These are phyloP conservation scores for Kappamyces sp. DNA, from an alignment of 192 early-diverging fungal genomes.

Conservation along the genomic window DNA sequence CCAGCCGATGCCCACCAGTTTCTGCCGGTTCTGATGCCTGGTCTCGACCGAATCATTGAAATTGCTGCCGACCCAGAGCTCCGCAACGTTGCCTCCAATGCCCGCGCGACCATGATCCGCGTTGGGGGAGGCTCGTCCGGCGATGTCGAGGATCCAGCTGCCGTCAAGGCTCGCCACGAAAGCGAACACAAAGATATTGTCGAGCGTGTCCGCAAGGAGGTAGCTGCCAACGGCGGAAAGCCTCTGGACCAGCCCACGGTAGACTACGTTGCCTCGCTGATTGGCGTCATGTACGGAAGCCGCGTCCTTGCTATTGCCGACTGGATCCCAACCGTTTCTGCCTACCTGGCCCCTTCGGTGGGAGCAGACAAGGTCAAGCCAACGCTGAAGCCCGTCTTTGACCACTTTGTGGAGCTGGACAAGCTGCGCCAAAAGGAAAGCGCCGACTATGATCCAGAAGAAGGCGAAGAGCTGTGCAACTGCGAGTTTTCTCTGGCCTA, in stretches of 20 bases:
- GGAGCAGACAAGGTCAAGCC: conserved; percentile 44
- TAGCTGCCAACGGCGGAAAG: conserved; percentile 38
- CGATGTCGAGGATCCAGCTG: conserved; percentile 46
- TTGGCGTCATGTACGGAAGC: conserved; percentile 53
- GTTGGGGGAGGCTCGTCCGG: conserved; percentile 54
- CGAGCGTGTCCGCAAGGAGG: conserved; percentile 35
- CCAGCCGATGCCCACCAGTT: conserved; percentile 73
- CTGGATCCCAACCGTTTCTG: conserved; percentile 58
- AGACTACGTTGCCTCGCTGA: conserved; percentile 54
- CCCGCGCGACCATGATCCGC: conserved; percentile 60
- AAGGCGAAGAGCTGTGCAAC: conserved; percentile 60
- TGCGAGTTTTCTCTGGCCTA: conserved; percentile 79
- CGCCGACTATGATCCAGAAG: conserved; percentile 30
- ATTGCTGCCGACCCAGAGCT: conserved; percentile 72
- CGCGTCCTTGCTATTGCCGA: conserved; percentile 60
- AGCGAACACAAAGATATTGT: conserved; percentile 28
- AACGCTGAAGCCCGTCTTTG: conserved; percentile 36
- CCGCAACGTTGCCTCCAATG: conserved; percentile 63
- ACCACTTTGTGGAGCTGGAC: conserved; percentile 37
- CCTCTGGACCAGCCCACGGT: conserved; percentile 37
- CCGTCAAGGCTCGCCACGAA: conserved; percentile 32
- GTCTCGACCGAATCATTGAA: conserved; percentile 70
- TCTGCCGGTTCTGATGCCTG: conserved; percentile 71
- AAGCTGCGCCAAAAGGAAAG: conserved; percentile 33
- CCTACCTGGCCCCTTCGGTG: conserved; percentile 52